Percentiles rank a stretch among this genome's conserved stretches.
These are phyloP conservation scores for Nyssa sinensis DNA, from an alignment of 148 eudicot genomes.

Conservation along the genomic window DNA sequence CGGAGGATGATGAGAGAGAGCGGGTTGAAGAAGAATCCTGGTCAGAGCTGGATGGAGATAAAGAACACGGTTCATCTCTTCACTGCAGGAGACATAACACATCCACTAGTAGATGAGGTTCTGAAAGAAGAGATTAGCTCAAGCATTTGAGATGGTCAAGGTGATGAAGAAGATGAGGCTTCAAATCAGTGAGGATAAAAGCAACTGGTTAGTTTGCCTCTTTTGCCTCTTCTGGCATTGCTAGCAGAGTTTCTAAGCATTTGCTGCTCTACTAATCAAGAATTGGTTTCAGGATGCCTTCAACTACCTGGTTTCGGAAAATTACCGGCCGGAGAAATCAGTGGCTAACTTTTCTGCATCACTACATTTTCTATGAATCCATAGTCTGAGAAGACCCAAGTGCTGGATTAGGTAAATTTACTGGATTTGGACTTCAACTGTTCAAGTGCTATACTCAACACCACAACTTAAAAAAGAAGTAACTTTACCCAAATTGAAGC, in stretches of 20 bases:
- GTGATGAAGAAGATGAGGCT: neutral
- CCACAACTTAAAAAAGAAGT: neutral
- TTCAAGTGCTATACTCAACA: neutral
- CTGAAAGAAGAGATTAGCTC: neutral
- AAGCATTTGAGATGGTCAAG: neutral
- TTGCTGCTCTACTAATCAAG: neutral
- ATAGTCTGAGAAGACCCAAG: no score
- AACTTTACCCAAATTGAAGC: neutral
- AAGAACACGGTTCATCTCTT: conserved; percentile 5
- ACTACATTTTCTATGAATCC: neutral
- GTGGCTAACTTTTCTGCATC: neutral
- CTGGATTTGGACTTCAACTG: neutral
- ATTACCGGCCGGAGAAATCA: neutral
- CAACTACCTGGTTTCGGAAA: neutral
- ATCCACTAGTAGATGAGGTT: neutral
- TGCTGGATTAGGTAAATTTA: neutral
- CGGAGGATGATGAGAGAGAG: conserved; percentile 9
- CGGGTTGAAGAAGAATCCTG: conserved; percentile 7
- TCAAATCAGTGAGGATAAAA: neutral
- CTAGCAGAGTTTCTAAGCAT: no score
- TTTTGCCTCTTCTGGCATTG: neutral
- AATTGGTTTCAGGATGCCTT: neutral
- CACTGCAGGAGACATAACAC: conserved; percentile 5
- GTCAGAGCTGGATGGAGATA: conserved; percentile 13
- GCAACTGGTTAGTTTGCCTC: neutral